phyloP scores from a whole-genome alignment of 306 rosid species.

The Carpinus viminea region DNA sequence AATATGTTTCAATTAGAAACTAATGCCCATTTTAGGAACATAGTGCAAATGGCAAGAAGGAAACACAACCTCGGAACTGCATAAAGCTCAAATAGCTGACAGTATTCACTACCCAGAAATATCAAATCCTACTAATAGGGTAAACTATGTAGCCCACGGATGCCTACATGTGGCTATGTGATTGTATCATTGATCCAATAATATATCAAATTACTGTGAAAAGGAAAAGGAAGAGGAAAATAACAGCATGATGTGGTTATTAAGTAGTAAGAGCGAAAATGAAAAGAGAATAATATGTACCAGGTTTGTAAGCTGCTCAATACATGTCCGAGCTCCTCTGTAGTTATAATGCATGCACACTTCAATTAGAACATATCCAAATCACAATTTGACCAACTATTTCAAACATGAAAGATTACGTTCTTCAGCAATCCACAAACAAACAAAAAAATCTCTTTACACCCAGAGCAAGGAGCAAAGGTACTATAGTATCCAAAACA shows the following conservation, averaged over 20 bases:
- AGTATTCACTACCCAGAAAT: not conserved
- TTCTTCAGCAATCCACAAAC: not conserved
- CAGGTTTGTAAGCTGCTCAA: slow-evolving; percentile 53
- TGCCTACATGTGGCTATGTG: not conserved
- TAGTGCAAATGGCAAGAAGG: too few species aligned
- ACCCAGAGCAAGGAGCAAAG: not conserved
- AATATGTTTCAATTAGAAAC: too few species aligned
- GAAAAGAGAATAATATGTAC: slow-evolving; percentile 20
- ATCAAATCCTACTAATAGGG: not conserved
- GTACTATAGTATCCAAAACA: not conserved
- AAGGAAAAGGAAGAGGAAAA: not conserved
- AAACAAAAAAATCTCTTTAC: too few species aligned
- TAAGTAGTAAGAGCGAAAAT: not conserved
- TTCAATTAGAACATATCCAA: not conserved
- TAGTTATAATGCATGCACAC: slow-evolving; percentile 33
- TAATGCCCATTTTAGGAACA: too few species aligned
- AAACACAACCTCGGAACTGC: too few species aligned
- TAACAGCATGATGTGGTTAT: not conserved
- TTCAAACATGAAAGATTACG: not conserved
- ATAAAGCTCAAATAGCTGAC: not conserved
- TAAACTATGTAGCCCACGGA: not conserved
- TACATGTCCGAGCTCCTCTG: slow-evolving; percentile 74
- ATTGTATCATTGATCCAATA: not conserved
- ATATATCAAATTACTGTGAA: not conserved
- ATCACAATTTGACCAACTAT: not conserved